These are phyloP conservation scores for Pseudogymnoascus sp. DNA, from an alignment of 2,329 filamentous ascomycete genomes.

Conservation along the genomic window DNA sequence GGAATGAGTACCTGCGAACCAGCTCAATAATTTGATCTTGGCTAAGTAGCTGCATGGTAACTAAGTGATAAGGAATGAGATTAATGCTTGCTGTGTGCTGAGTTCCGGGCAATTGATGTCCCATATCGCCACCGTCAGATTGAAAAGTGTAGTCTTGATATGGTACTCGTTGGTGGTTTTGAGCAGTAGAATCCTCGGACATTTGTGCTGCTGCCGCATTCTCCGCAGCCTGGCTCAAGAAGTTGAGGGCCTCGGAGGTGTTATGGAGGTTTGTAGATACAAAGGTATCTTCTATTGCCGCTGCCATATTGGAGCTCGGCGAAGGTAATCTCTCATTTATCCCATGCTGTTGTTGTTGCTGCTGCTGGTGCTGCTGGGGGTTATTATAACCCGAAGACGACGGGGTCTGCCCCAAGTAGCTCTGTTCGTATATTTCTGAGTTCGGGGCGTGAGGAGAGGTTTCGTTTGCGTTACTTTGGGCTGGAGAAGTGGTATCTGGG, in stretches of 20 bases:
- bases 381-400: background rate
- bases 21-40: background rate
- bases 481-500: constrained; percentile 6
- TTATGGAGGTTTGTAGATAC: constrained; percentile 35
- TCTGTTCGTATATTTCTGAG: background rate
- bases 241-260: constrained; percentile 36
- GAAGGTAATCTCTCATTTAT: background rate
- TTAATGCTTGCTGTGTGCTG: background rate
- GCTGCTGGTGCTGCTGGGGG: background rate
- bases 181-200: background rate
- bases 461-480: background rate
- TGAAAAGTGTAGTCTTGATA: background rate
- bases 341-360: background rate
- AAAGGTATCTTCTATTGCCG: constrained; percentile 34
- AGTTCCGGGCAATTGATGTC: background rate
- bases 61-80: background rate
- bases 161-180: background rate
- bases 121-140: background rate
- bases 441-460: background rate
- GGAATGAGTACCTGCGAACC: background rate
- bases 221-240: constrained; percentile 36
- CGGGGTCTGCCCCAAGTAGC: background rate
- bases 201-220: constrained; percentile 14
- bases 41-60: background rate
- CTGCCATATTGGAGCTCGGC: constrained; percentile 6